Evolutionary conservation across 169 alveolate species (phyloP).

Genomic region (Eimeria sp.): DNA sequence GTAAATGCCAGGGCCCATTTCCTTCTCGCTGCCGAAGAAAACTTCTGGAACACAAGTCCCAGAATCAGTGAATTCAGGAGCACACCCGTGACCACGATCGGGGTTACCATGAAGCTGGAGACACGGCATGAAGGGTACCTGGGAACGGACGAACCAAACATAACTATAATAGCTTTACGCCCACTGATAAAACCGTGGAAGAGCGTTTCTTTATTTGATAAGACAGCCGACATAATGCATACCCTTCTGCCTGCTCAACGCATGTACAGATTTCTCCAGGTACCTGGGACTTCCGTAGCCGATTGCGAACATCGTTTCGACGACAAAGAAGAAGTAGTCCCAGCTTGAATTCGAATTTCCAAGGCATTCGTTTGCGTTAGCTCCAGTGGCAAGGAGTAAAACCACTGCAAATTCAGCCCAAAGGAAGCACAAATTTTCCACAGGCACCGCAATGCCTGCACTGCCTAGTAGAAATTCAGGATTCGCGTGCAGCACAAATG

Average conservation of each 20-base stretch:
- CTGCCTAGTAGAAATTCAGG: neutral
- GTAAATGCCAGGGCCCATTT: slow-evolving; percentile 86
- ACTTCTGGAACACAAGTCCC: slow-evolving; percentile 87
- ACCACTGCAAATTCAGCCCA: slow-evolving; percentile 12
- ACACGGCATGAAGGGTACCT: slow-evolving; percentile 85
- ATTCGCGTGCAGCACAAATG: neutral
- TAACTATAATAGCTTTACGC: neutral
- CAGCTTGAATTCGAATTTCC: slow-evolving; percentile 79
- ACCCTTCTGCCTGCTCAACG: neutral
- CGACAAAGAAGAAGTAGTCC: slow-evolving; percentile 85
- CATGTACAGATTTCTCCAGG: neutral
- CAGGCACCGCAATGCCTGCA: neutral
- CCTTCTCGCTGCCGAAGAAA: slow-evolving; percentile 85
- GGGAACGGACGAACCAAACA: neutral
- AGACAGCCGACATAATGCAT: neutral
- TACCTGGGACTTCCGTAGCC: slow-evolving; percentile 88
- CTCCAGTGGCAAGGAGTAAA: slow-evolving; percentile 81
- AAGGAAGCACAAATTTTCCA: neutral
- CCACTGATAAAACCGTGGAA: neutral
- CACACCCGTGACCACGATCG: slow-evolving; percentile 83
- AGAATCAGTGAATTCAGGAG: slow-evolving; percentile 85
- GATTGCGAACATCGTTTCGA: slow-evolving; percentile 87
- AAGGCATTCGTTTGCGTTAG: slow-evolving; percentile 82
- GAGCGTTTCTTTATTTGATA: neutral
- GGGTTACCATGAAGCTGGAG: slow-evolving; percentile 84